These are phyloP conservation scores for Flueggea neowawraea DNA, from an alignment of 441 rosid genomes.

Conservation along the genomic window DNA sequence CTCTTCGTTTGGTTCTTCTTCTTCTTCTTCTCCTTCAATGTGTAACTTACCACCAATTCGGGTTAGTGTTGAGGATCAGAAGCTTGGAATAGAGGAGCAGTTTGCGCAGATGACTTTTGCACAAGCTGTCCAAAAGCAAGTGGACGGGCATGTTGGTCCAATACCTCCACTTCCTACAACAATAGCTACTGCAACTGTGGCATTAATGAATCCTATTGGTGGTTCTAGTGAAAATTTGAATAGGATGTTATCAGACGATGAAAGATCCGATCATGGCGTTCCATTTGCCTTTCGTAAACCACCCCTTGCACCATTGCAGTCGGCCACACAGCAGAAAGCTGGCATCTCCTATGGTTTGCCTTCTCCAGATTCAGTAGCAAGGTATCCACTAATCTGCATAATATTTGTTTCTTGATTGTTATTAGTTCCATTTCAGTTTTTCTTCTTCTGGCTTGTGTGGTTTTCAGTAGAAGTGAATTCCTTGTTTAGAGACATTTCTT, in stretches of 20 bases:
- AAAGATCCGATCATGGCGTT: constrained; percentile 80
- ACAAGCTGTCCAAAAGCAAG: constrained; percentile 37
- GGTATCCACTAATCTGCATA: constrained; percentile 32
- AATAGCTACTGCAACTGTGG: background rate
- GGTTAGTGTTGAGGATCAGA: constrained; percentile 65
- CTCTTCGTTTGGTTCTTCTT: constrained; percentile 75
- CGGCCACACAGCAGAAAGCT: constrained; percentile 31
- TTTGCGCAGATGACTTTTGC: constrained; percentile 49
- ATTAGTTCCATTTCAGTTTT: too few relatives aligned
- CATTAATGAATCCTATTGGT: constrained; percentile 14
- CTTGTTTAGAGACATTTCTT: too few relatives aligned
- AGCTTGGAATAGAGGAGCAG: constrained; percentile 65
- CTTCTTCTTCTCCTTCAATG: constrained; percentile 72
- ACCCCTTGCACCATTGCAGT: constrained; percentile 38
- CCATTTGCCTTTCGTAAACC: constrained; percentile 45
- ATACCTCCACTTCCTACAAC: constrained; percentile 32
- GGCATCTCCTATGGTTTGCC: constrained; percentile 38
- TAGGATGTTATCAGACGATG: constrained; percentile 70
- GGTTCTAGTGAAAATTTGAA: constrained; percentile 38
- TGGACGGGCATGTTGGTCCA: constrained; percentile 43
- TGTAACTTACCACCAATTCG: constrained; percentile 78
- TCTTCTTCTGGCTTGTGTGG: too few relatives aligned
- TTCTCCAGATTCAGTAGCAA: constrained; percentile 87
- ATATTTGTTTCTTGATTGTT: too few relatives aligned
- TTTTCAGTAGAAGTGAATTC: too few relatives aligned